Percentiles rank a stretch among this genome's conserved stretches.
Evolutionary conservation across 2,329 filamentous ascomycete genomes (phyloP).

Genomic region (Pseudogymnoascus sp.): DNA sequence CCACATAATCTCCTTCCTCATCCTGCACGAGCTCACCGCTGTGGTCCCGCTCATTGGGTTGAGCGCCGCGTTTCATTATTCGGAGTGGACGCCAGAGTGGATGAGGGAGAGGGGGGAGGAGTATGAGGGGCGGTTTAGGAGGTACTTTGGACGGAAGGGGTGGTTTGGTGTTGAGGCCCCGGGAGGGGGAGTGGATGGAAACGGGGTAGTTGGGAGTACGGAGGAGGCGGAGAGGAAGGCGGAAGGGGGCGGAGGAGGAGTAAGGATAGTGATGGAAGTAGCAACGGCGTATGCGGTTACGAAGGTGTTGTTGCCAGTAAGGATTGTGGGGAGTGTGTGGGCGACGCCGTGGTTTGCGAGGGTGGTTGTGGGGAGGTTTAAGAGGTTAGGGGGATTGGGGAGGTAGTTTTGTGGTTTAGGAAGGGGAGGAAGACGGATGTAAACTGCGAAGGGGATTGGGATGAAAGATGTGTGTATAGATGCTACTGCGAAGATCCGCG

Average conservation of each 20-base stretch:
- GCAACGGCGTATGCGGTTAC: conserved; percentile 87
- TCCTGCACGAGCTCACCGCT: conserved; percentile 89
- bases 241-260: conserved; percentile 25
- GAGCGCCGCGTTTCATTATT: conserved; percentile 71
- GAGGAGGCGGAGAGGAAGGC: conserved; percentile 21
- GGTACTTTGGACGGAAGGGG: conserved; percentile 68
- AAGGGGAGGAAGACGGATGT: not conserved
- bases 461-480: not conserved
- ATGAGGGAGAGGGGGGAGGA: conserved; percentile 37
- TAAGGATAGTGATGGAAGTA: conserved; percentile 55
- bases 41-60: conserved; percentile 70
- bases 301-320: conserved; percentile 71
- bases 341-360: conserved; percentile 88
- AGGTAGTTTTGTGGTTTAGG: not conserved
- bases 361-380: conserved; percentile 45
- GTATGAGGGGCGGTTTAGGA: conserved; percentile 62
- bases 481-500: not conserved
- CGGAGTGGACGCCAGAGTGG: conserved; percentile 57
- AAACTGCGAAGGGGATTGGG: not conserved
- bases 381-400: conserved; percentile 21
- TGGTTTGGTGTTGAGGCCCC: conserved; percentile 61
- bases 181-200: conserved; percentile 26
- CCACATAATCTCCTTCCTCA: conserved; percentile 76
- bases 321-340: conserved; percentile 75
- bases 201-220: conserved; percentile 28